These are phyloP conservation scores for Paramarasmius palmivorus DNA, from an alignment of 1,284 basidiomycete species.

Conservation along the genomic window DNA sequence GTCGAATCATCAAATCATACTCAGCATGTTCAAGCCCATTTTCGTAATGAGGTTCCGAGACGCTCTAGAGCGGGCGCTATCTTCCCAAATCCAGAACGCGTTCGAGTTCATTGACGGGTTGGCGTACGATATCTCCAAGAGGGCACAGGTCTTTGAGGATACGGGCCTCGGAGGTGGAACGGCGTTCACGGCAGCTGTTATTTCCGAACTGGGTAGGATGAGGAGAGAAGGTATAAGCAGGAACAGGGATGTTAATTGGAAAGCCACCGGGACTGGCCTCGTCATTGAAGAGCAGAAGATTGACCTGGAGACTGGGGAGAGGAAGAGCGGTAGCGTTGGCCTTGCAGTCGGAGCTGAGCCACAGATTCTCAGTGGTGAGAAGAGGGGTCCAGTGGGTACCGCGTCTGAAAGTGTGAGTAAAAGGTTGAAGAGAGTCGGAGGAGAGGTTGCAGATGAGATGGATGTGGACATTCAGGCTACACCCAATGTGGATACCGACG, in stretches of 20 bases:
- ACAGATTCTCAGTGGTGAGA: conserved; percentile 63
- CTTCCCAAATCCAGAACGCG: conserved; percentile 48
- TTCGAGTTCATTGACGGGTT: conserved; percentile 55
- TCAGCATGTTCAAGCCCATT: conserved; percentile 61
- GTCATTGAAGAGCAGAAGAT: conserved; percentile 47
- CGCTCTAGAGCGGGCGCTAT: conserved; percentile 55
- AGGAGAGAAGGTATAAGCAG: conserved; percentile 34
- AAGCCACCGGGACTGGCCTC: conserved; percentile 60
- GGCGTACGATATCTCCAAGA: conserved; percentile 55
- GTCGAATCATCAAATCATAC: conserved; percentile 60
- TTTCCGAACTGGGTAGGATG: conserved; percentile 66
- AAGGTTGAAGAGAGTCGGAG: conserved; percentile 29
- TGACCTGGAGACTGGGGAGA: conserved; percentile 25
- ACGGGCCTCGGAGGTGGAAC: conserved; percentile 51
- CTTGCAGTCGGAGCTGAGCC: conserved; percentile 72
- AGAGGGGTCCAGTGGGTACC: conserved; percentile 61
- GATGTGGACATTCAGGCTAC: conserved; percentile 28
- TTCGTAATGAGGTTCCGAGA: conserved; percentile 54
- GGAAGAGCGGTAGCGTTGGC: conserved; percentile 31
- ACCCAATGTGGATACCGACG: conserved; percentile 28
- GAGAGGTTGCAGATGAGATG: conserved; percentile 25
- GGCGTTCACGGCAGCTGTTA: conserved; percentile 53
- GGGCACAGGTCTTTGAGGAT: conserved; percentile 64
- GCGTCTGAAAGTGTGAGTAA: conserved; percentile 47
- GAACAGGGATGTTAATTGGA: conserved; percentile 38